Evolutionary conservation across 352 stramenopile genomes (phyloP), one percentile per base, ranked within the genome.

Genomic region (Globisporangium paroecandrum): DNA sequence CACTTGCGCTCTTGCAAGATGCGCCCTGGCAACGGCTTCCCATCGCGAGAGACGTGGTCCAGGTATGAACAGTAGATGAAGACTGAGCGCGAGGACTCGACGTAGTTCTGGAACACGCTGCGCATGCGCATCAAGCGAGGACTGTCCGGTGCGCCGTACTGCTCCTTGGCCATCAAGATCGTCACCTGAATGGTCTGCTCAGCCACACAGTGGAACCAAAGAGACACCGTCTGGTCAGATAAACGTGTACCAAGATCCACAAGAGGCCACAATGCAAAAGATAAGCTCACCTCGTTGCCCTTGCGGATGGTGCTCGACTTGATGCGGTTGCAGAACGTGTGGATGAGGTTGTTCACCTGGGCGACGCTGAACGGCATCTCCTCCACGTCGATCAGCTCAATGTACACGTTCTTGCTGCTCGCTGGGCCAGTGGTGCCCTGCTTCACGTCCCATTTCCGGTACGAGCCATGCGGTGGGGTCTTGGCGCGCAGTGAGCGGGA

Each of bases 1-100:
- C 60, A 65, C 46, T 65, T 65, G 46, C 60, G 60, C 46, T 65
- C 60, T 13, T 65, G 60, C 25, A 65, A 18, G 46, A 65, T 65
- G 43, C 29, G 60, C 18, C 60, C 60, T 8, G 60, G 60, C 27
- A 65, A 6, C 29, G 60, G 15, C 6, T 43, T 38, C 27, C 41
- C 8, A 4, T 56, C 25, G 2, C 41, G 6, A 8, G 47, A 29
- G 3, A 65, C 60, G 0, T 5, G 32, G 46, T 65, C 60, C 27
- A 65, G 20, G 22, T 47, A 25, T 29, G 60, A 65, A 4, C 46
- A 58, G 46, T 65, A 65, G n/a, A 49, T 8, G 29, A 58, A 36
- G 1, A 58, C n/a, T 9, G 60, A 38, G 27, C 60, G 60, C 43
- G 29, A 27, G 18, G 25, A 32, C 27, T 65, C 60, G 43, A 65